These are phyloP conservation scores for Aspergillus sp. DNA, from an alignment of 2,329 filamentous ascomycete species.

Conservation along the genomic window DNA sequence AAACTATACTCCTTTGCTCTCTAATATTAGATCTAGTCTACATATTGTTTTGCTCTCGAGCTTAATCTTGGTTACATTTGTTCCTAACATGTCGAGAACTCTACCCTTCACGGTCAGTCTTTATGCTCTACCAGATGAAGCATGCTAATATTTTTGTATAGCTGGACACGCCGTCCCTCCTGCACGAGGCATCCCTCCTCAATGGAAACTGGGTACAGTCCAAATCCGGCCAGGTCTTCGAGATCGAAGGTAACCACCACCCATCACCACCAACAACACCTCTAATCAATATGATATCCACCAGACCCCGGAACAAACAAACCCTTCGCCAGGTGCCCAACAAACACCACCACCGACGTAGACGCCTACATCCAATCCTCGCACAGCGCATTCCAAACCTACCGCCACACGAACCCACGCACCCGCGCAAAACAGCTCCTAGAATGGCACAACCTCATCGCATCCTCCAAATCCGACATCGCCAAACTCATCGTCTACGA, in stretches of 20 bases:
- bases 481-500: background rate
- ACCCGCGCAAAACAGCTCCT: background rate
- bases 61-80: background rate
- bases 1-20: too few relatives aligned
- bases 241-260: background rate
- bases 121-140: fast-evolving
- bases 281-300: too few relatives aligned
- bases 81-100: background rate
- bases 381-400: background rate
- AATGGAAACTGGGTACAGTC: background rate
- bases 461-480: background rate
- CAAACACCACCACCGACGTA: background rate
- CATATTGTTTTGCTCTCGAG: background rate
- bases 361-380: background rate
- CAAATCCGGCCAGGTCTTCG: background rate
- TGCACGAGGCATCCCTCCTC: background rate
- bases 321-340: background rate
- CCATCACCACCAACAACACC: too few relatives aligned
- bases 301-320: background rate
- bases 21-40: background rate
- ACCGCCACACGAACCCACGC: background rate
- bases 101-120: background rate
- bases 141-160: background rate
- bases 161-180: background rate
- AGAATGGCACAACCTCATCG: background rate